Base-by-base conservation (phyloP, 345 rosid species). In the Dipteronia dyeriana region DNA sequence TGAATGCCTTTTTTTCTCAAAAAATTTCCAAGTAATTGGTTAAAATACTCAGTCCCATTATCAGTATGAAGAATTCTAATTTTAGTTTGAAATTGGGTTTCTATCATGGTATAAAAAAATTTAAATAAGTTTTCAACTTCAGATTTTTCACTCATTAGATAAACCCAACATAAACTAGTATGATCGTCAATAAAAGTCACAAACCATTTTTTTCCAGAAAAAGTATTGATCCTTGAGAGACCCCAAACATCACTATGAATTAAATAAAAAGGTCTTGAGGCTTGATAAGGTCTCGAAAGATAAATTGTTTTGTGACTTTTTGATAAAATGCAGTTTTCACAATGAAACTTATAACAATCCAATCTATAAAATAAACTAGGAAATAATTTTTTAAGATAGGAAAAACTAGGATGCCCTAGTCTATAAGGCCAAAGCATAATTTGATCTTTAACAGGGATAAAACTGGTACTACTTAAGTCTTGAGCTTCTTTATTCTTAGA, bases 401-500 rank as follows among this genome's bases (percentile, higher is more conserved):
- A 13, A 71, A 71, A 71, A 69, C 47, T 71, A 71, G 47, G 75
- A 71, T 57, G 9, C 16, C 16, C 43, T 57, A 71, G 51, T 54
- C 64, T 71, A 22, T 9, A 11, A 54, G 17, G 75, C 64, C 43
- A 71, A 23, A 71, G 8, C 14, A 54, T 11, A 1, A 71, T 26
- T 53, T 71, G 63, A 2, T 71, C 64, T 0, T 23, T 12, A 53
- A 53, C 65, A 71, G 3, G n/a, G 20, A 13, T 53, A 20, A 47
- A 71, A 71, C 14, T 26, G 14, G 26, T 29, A 71, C 75, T 71
- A 54, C 23, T 26, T 0, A 53, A 17, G 5, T 16, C 47, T 56
- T 71, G 64, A 54, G 41, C n/a, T 51, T 2, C 6, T 73, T 60
- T 16, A 29, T 2, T 29, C 34, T 29, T 29, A 29, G 34, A 29